Evolutionary conservation across 2,329 filamentous ascomycete genomes (phyloP).

Genomic region (Ophiostoma novo-ulmi): DNA sequence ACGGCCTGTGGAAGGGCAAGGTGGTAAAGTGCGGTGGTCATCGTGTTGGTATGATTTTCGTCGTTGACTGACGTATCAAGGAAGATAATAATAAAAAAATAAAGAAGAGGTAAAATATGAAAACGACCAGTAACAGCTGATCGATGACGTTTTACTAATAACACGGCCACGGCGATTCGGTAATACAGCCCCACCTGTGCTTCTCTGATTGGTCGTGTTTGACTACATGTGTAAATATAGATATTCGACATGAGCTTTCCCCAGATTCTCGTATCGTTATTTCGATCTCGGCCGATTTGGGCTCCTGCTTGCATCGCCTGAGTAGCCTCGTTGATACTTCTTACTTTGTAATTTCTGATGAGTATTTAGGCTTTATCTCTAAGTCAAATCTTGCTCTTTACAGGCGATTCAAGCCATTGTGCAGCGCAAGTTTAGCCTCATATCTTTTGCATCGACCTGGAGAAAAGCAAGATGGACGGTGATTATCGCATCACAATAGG

Average conservation of each 20-base stretch:
- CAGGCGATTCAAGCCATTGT: no score
- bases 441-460: no score
- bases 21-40: constrained; percentile 76
- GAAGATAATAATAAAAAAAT: not conserved
- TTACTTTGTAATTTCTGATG: no score
- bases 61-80: not conserved
- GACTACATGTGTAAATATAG: not conserved
- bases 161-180: not conserved
- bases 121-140: not conserved
- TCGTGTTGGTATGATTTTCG: constrained; percentile 35
- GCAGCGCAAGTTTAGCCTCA: no score
- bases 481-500: no score
- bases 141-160: constrained; percentile 1
- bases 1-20: constrained; percentile 67
- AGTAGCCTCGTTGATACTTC: no score
- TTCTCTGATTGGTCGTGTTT: not conserved
- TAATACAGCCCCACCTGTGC: not conserved
- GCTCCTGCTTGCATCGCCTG: not conserved
- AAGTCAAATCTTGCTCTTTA: no score
- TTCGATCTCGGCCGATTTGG: not conserved
- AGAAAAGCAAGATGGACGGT: no score
- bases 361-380: no score
- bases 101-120: not conserved
- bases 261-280: not conserved
- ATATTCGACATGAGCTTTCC: not conserved